These are phyloP conservation scores for Mucor racemosus DNA, from an alignment of 371 early-diverging fungal genomes.

Conservation along the genomic window DNA sequence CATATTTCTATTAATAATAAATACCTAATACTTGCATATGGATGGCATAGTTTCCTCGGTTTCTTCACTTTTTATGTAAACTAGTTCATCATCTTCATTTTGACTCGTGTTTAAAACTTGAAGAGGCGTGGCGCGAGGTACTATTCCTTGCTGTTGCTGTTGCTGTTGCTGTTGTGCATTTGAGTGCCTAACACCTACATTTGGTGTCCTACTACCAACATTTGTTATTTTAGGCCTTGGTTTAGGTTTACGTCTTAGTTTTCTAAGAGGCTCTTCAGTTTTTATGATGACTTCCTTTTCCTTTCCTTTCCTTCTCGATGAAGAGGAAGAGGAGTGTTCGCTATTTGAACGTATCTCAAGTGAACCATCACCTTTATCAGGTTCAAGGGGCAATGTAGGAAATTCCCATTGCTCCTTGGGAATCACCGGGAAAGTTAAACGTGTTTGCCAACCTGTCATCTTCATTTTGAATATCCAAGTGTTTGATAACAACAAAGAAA, in stretches of 20 bases:
- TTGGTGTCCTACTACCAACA: not conserved
- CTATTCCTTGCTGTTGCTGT: not conserved
- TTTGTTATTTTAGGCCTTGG: not conserved
- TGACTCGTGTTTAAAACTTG: not conserved
- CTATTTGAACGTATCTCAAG: not conserved
- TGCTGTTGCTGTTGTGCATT: not conserved
- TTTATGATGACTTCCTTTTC: not conserved
- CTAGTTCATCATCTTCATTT: not conserved
- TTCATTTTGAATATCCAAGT: not conserved
- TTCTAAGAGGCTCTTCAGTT: not conserved
- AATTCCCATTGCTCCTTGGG: slow-evolving; percentile 2
- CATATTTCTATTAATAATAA: not conserved
- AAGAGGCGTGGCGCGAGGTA: not conserved
- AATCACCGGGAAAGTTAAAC: not conserved
- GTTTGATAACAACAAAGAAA: not conserved
- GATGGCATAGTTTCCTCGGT: not conserved
- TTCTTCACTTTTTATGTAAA: not conserved
- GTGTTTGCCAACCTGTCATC: slow-evolving; percentile 8
- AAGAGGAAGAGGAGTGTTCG: not conserved
- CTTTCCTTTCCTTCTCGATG: not conserved
- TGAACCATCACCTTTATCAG: not conserved
- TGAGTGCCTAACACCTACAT: not conserved
- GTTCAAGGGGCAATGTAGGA: not conserved
- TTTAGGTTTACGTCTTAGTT: not conserved
- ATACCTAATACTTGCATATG: not conserved